A percentile compares a stretch with the other conserved stretches of the same genome.
These are phyloP conservation scores for Trifolium fragiferum DNA, from an alignment of 306 rosid species.

Conservation along the genomic window DNA sequence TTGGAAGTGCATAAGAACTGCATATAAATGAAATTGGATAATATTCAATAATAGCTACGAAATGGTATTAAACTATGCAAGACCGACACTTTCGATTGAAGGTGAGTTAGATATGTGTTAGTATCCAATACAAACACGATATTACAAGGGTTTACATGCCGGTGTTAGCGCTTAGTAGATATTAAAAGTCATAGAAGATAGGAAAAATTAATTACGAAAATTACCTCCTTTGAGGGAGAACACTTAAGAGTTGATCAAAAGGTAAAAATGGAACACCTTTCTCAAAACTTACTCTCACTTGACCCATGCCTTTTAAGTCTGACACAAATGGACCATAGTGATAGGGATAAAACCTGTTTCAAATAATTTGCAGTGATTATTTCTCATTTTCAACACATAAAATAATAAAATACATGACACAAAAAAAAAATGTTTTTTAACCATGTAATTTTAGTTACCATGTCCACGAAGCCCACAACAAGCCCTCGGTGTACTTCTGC, in stretches of 20 bases:
- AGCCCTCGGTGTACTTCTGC: slow-evolving; percentile 61
- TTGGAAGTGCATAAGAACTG: slow-evolving; percentile 64
- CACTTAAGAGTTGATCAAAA: slow-evolving; percentile 62
- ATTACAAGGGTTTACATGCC: too few species aligned
- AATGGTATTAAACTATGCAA: neutral
- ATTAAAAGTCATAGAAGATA: too few species aligned
- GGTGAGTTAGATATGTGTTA: too few species aligned
- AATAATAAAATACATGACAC: neutral
- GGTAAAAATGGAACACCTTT: slow-evolving; percentile 62
- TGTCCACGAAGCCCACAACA: slow-evolving; percentile 71
- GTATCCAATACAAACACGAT: too few species aligned
- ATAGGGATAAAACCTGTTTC: slow-evolving; percentile 61
- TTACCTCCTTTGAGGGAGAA: slow-evolving; percentile 60
- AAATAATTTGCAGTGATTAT: neutral
- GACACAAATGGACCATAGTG: slow-evolving; percentile 65
- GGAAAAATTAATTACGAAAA: neutral
- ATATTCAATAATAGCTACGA: too few species aligned
- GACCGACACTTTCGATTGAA: too few species aligned
- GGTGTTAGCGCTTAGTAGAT: too few species aligned
- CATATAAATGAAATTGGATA: neutral
- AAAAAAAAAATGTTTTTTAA: neutral
- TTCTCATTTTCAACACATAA: neutral
- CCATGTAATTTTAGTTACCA: slow-evolving; percentile 44
- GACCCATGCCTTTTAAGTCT: slow-evolving; percentile 57
- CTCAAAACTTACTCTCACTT: slow-evolving; percentile 46